These are phyloP conservation scores for Aspergillus felis DNA, from an alignment of 2,329 filamentous ascomycete species.

Conservation along the genomic window DNA sequence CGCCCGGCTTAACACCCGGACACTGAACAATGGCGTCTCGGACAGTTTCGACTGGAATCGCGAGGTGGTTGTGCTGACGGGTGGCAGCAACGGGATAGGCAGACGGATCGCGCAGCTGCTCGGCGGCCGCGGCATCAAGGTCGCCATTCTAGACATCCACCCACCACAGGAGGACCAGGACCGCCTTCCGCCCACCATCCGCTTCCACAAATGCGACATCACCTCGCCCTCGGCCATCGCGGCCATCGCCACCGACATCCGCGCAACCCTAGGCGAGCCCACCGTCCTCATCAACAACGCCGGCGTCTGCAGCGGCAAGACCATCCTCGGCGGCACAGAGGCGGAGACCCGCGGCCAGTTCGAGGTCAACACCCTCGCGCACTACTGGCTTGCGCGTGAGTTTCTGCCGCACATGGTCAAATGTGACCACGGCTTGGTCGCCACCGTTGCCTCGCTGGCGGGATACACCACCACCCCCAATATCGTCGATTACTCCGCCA, in stretches of 20 bases:
- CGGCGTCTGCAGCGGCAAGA: constrained; percentile 50
- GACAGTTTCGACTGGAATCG: constrained; percentile 52
- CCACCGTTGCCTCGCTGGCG: constrained; percentile 65
- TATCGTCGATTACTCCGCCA: constrained; percentile 65
- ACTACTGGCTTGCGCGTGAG: constrained; percentile 63
- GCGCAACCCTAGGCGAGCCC: constrained; percentile 56
- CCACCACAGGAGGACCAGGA: constrained; percentile 25
- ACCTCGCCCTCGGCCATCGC: constrained; percentile 54
- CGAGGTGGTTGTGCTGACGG: constrained; percentile 71
- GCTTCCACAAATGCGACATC: constrained; percentile 68
- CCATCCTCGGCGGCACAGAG: constrained; percentile 56
- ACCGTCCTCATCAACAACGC: constrained; percentile 55
- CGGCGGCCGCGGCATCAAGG: constrained; percentile 61
- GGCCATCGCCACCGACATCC: constrained; percentile 51
- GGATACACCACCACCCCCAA: constrained; percentile 58
- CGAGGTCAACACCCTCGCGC: constrained; percentile 65
- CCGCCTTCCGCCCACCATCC: constrained; percentile 43
- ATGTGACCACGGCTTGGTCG: constrained; percentile 66
- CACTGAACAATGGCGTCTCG: constrained; percentile 42
- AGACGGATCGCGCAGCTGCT: constrained; percentile 61
- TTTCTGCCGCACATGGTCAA: constrained; percentile 65
- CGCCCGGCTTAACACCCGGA: constrained; percentile 49
- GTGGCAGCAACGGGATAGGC: constrained; percentile 71
- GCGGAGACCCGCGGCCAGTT: constrained; percentile 61
- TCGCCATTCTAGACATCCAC: constrained; percentile 63